Evolutionary conservation across 2,329 filamentous ascomycete species (phyloP).

Genomic region (Penicillium hesseltinei): DNA sequence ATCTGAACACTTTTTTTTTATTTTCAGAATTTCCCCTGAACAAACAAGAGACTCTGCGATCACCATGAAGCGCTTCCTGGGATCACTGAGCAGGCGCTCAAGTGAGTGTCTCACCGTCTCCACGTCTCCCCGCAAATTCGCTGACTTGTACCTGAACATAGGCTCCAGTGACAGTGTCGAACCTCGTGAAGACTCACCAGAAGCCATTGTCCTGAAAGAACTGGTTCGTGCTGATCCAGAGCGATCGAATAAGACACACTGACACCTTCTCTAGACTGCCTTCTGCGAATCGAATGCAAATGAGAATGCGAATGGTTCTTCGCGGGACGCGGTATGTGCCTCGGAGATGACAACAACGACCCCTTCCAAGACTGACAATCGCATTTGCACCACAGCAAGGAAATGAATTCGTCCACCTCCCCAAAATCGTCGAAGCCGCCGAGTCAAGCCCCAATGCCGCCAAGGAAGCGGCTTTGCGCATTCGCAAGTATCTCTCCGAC

Average conservation of each 20-base stretch:
- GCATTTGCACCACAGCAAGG: constrained; percentile 50
- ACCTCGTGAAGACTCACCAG: constrained; percentile 39
- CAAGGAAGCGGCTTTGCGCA: constrained; percentile 72
- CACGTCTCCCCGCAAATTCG: constrained; percentile 7
- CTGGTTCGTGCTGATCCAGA: constrained; percentile 32
- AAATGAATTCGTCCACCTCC: constrained; percentile 89
- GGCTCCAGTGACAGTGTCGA: constrained; percentile 24
- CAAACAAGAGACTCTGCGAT: background rate
- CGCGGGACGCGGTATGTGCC: constrained; percentile 53
- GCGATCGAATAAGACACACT: constrained; percentile 1
- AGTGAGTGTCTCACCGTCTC: constrained; percentile 25
- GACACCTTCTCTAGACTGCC: constrained; percentile 55
- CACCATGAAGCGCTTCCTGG: constrained; percentile 40
- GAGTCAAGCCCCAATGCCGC: constrained; percentile 88
- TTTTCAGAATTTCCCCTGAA: background rate
- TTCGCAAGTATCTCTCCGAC: constrained; percentile 77
- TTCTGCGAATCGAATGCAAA: constrained; percentile 71
- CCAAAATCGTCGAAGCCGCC: constrained; percentile 88
- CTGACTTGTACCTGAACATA: constrained; percentile 11
- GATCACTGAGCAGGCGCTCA: constrained; percentile 31
- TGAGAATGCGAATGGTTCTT: constrained; percentile 34
- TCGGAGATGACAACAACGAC: background rate
- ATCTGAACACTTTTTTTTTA: background rate
- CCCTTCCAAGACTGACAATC: constrained; percentile 1
- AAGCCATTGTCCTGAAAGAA: constrained; percentile 41